A percentile compares a stretch with the other conserved stretches of the same genome.
Evolutionary conservation across 2,329 filamentous ascomycete genomes (phyloP).

Genomic region (Diaporthe destruens): DNA sequence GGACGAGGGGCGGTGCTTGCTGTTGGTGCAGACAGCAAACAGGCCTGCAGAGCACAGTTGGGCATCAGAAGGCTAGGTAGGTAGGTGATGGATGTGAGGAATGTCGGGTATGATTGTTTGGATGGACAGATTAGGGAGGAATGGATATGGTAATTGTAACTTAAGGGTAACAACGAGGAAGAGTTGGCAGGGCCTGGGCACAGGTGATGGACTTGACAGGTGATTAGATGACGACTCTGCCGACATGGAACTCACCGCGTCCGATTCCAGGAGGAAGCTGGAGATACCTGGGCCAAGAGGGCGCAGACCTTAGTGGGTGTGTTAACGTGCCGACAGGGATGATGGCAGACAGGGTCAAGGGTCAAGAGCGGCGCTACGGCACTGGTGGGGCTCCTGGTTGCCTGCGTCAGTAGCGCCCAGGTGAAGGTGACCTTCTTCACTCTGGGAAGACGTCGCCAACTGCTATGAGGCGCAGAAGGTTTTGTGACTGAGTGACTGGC

Average conservation of each 20-base stretch:
- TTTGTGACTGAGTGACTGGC: neutral
- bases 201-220: neutral
- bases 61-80: conserved; percentile 16
- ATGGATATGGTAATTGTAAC: neutral
- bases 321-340: conserved; percentile 16
- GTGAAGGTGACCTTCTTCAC: neutral
- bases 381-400: conserved; percentile 2
- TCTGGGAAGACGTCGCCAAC: neutral
- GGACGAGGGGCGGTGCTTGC: conserved; percentile 29
- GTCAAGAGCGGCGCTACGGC: neutral
- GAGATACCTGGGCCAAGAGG: neutral
- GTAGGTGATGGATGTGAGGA: neutral
- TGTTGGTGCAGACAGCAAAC: conserved; percentile 1
- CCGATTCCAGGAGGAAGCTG: conserved; percentile 13
- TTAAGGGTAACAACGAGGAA: neutral
- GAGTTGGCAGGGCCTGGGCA: neutral
- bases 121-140: neutral
- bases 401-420: conserved; percentile 1
- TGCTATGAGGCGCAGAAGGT: neutral
- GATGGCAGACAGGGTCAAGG: conserved; percentile 10
- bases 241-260: conserved; percentile 1
- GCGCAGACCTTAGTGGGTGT: neutral
- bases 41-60: neutral
- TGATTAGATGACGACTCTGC: neutral
- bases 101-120: neutral